Conservation (phyloP, 2,329 filamentous ascomycete genomes). For the Polychaeton citri region DNA sequence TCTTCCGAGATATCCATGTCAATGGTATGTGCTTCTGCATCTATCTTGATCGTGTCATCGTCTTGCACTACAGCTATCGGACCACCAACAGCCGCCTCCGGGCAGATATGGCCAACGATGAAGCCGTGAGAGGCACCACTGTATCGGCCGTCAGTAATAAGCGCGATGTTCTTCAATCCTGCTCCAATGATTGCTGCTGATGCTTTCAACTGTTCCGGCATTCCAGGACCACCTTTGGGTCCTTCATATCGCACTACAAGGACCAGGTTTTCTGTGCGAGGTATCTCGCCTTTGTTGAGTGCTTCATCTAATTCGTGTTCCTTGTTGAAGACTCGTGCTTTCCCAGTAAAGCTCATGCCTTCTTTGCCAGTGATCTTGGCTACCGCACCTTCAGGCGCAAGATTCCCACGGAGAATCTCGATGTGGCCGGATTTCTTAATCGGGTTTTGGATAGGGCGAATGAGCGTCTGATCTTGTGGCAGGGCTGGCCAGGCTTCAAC, state of each 20-base stretch:
- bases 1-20: slow-evolving; percentile 60
- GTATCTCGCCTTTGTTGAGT: slow-evolving; percentile 56
- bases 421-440: slow-evolving; percentile 82
- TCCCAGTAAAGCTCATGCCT: slow-evolving; percentile 67
- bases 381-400: slow-evolving; percentile 78
- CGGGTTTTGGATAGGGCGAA: slow-evolving; percentile 65
- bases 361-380: slow-evolving; percentile 97
- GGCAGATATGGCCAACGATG: slow-evolving; percentile 85
- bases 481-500: slow-evolving; percentile 64
- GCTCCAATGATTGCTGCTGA: slow-evolving; percentile 88
- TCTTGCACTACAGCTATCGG: slow-evolving; percentile 72
- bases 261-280: slow-evolving; percentile 68
- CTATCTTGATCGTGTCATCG: slow-evolving; percentile 75
- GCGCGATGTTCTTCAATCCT: slow-evolving; percentile 69
- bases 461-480: slow-evolving; percentile 67
- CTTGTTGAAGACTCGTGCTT: slow-evolving; percentile 74
- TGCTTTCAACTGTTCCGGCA: slow-evolving; percentile 89
- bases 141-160: slow-evolving; percentile 88
- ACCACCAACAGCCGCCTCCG: slow-evolving; percentile 78
- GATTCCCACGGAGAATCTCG: slow-evolving; percentile 74
- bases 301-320: slow-evolving; percentile 67
- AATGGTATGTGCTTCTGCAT: slow-evolving; percentile 61
- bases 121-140: slow-evolving; percentile 81
- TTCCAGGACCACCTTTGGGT: slow-evolving; percentile 83
- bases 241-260: slow-evolving; percentile 88